Percentiles rank a stretch among this genome's conserved stretches.
Evolutionary conservation across 73 alveolate genomes (phyloP).

Genomic region (Tetrahymena elliotti): DNA sequence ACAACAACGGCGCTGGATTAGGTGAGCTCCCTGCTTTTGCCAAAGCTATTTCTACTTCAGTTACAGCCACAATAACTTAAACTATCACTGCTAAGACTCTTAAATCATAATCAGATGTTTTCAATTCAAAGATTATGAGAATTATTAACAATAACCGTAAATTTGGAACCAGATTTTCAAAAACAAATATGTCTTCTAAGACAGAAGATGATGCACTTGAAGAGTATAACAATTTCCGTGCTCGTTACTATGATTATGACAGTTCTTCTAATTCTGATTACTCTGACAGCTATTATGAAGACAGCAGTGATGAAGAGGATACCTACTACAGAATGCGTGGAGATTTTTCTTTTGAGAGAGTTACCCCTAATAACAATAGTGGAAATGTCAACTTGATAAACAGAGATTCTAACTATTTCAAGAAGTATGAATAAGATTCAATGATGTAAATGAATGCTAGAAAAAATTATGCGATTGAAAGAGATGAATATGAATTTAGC

Average conservation of each 20-base stretch:
- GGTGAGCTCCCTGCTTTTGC: background rate
- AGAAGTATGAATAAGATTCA: background rate
- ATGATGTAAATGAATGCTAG: background rate
- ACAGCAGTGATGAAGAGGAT: background rate
- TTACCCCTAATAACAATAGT: background rate
- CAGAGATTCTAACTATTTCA: background rate
- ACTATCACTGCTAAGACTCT: background rate
- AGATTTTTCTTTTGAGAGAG: background rate
- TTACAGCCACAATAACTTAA: background rate
- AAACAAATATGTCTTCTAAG: background rate
- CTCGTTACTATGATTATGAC: background rate
- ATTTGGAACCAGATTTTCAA: background rate
- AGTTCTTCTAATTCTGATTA: background rate
- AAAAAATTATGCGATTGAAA: background rate
- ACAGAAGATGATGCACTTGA: background rate
- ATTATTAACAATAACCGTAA: background rate
- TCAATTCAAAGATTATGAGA: background rate
- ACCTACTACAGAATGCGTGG: background rate
- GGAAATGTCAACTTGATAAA: background rate
- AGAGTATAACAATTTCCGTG: background rate
- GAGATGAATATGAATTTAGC: background rate
- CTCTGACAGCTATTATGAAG: background rate
- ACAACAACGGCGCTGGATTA: background rate
- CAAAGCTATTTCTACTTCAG: background rate
- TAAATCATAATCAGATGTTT: background rate